Evolutionary conservation across 208 protist species (phyloP).

Genomic region (Dictyostelium gargantuum): DNA sequence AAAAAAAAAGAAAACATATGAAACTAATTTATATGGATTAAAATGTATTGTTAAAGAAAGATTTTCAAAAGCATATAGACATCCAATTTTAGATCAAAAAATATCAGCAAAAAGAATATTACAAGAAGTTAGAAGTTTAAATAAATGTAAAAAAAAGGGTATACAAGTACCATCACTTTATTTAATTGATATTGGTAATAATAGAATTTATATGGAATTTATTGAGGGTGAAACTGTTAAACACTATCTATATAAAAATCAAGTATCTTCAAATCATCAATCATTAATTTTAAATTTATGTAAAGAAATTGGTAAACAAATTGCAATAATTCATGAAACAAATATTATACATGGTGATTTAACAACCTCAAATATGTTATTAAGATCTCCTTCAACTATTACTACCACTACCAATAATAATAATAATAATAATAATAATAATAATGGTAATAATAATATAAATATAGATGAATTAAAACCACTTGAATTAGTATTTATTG

Average conservation of each 20-base stretch:
- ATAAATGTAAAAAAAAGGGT: constrained; percentile 36
- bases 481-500: constrained; percentile 88
- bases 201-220: constrained; percentile 58
- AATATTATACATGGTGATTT: constrained; percentile 97
- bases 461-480: too few relatives aligned
- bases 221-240: constrained; percentile 60
- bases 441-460: too few relatives aligned
- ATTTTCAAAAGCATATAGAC: constrained; percentile 87
- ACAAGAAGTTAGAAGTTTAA: constrained; percentile 29
- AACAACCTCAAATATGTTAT: constrained; percentile 97
- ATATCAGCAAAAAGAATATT: constrained; percentile 68
- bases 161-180: constrained; percentile 35
- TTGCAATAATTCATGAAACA: constrained; percentile 91
- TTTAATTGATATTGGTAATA: constrained; percentile 2
- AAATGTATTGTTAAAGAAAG: constrained; percentile 85
- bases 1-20: constrained; percentile 79
- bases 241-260: not conserved
- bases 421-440: too few relatives aligned
- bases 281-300: not conserved
- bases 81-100: constrained; percentile 81
- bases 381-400: not conserved
- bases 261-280: not conserved
- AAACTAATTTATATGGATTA: constrained; percentile 66
- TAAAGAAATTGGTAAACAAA: constrained; percentile 88
- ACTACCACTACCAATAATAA: too few relatives aligned